Percentiles rank a stretch among this genome's conserved stretches.
These are phyloP conservation scores for Saccharomycopsis capsularis DNA, from an alignment of 805 yeast genomes.

Conservation along the genomic window DNA sequence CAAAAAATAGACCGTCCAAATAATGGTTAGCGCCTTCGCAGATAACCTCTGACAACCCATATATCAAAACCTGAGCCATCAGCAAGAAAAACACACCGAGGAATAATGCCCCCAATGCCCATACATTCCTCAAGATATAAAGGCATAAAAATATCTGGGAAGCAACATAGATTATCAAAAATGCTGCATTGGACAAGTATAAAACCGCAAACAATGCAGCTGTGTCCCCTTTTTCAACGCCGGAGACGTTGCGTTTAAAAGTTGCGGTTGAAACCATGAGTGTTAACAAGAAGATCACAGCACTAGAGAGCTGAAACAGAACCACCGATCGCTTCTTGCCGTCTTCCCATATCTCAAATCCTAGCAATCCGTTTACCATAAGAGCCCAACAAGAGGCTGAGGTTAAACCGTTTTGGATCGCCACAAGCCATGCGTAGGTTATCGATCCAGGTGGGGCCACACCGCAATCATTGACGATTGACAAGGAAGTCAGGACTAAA, in stretches of 20 bases:
- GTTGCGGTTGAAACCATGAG: conserved; percentile 67
- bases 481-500: conserved; percentile 50
- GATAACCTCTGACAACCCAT: conserved; percentile 57
- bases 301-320: conserved; percentile 44
- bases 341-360: conserved; percentile 92
- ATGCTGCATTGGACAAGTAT: conserved; percentile 64
- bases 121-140: conserved; percentile 63
- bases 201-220: conserved; percentile 64
- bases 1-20: conserved; percentile 84
- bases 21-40: conserved; percentile 77
- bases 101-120: conserved; percentile 85
- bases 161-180: conserved; percentile 53
- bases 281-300: conserved; percentile 52
- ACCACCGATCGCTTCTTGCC: conserved; percentile 67
- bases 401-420: conserved; percentile 68
- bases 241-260: conserved; percentile 55
- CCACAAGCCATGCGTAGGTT: conserved; percentile 70
- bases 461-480: conserved; percentile 84
- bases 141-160: conserved; percentile 67
- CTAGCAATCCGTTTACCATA: conserved; percentile 67
- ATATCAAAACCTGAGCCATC: conserved; percentile 71
- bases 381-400: conserved; percentile 67
- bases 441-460: conserved; percentile 88
- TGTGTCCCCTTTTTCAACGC: no score
- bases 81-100: conserved; percentile 68